Base-by-base conservation (phyloP, 345 rosid genomes). In the Eucalyptus polyanthemos region DNA sequence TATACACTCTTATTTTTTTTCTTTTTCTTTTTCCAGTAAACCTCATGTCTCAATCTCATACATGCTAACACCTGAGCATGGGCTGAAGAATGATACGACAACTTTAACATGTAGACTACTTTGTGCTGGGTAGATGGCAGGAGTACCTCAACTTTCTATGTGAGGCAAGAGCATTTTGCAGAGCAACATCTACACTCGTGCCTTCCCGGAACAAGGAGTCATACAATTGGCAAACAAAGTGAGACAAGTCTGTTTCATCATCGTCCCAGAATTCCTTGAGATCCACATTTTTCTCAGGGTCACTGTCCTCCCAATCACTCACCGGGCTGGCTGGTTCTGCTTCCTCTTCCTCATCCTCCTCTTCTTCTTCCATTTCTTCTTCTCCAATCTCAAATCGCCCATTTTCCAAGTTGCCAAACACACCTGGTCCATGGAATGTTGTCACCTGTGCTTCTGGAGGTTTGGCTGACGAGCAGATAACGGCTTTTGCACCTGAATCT, bases 291-390 rank as follows among this genome's bases (percentile, higher is more conserved):
- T 93, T 95, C 92, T 96, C 99, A 29, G 91, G 88, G 60, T 98
- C 98, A 65, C 96, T 95, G 89, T 98, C 99, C 92, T 95, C 99
- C 99, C 99, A 98, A 91, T 97, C 99, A 92, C 99, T 98, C 10
- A 85, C 53, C 5, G 97, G 98, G 90, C 96, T 96, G 11, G 89
- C 88, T 42, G 96, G 94, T 89, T 93, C 97, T 2, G 21, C 60
- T 51, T 93, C 97, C 86, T 93, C 97, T n/a, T 95, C 96, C 44
- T 97, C 99, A 15, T 93, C 95, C 87, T 96, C 99, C 69, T 97
- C 99, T 88, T 97, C 99, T 44, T 96, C 97, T 40, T 97, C 99
- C 8, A 93, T 94, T 86, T 96, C 99, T 85, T 97, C 99, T 92
- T 92, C 97, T 88, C 99, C 99, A 17, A 97, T 97, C 94, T 97